Base-by-base conservation (phyloP, 1,139 yeast genomes). In the Taiozyma sp. region DNA sequence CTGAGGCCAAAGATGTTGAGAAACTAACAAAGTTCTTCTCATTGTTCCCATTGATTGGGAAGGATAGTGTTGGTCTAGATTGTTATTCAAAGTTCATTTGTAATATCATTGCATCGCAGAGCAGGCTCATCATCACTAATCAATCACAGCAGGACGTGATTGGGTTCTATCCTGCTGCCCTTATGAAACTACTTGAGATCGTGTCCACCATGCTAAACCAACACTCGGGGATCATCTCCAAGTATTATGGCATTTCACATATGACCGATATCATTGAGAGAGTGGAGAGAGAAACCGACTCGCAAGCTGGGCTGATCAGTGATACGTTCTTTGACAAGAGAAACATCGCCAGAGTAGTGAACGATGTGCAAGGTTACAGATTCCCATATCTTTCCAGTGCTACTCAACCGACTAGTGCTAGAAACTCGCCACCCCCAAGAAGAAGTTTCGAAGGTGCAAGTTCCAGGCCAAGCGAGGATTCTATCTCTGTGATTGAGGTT, bases 31-130 rank as follows among this genome's bases (percentile, higher is more conserved):
- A 81, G 50, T 88, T 81, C 64, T 93, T 93, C 69, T 88, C 88
- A 61, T 72, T 90, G 56, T 91, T 93, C 67, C 99, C 99, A 4
- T 73, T 90, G 53, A 85, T 95, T 39, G 87, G 88, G 10, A 79
- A 84, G 61, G 81, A 82, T 51, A 78, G 78, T 43, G 70, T 77
- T 22, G 99, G 99, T 0, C 70, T 95, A 48, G 80, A 79, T 46
- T 81, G 90, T 56, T 93, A 93, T 66, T 85, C 97, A 10, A 80
- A 77, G 60, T 93, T 93, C 65, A 88, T 93, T 47, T 86, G 97
- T 64, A 83, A 84, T 55, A 86, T 91, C 50, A 85, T 95, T 44
- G 84, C 91, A 13, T 84, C 85, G 34, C 89, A 93, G 52, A 81
- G 89, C 55, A 78, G 96, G 53, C 70, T 72, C 30, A 71, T 88